These are phyloP conservation scores for Wickerhamomyces sp. DNA, from an alignment of 1,139 yeast species.

Conservation along the genomic window DNA sequence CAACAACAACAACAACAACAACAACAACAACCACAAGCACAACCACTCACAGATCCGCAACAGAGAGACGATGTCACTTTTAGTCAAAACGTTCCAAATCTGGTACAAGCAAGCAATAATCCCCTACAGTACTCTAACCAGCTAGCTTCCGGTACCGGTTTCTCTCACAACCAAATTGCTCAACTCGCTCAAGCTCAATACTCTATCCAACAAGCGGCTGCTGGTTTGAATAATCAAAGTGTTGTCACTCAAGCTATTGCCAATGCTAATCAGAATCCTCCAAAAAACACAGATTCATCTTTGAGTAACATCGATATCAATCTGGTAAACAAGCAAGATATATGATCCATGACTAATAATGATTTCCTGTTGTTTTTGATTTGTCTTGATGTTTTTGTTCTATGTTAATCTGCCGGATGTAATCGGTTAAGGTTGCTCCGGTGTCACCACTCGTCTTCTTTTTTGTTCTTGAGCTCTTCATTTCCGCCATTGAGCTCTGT, in stretches of 20 bases:
- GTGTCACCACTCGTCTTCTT: too few relatives aligned
- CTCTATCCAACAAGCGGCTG: conserved; percentile 10
- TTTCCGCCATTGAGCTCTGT: too few relatives aligned
- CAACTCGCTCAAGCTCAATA: conserved; percentile 9
- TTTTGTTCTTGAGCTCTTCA: too few relatives aligned
- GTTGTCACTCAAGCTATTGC: conserved; percentile 23
- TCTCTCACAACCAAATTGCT: conserved; percentile 2
- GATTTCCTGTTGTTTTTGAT: too few relatives aligned
- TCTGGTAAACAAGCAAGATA: conserved; percentile 22
- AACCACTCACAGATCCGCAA: conserved; percentile 3
- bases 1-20: conserved; percentile 7
- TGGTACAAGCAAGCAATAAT: conserved; percentile 19
- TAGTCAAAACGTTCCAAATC: conserved; percentile 22
- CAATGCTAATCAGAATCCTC: conserved; percentile 20
- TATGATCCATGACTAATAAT: neutral
- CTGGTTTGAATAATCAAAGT: conserved; percentile 5
- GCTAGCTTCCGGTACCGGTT: conserved; percentile 3
- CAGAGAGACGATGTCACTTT: conserved; percentile 12
- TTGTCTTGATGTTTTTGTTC: neutral
- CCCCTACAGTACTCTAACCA: conserved; percentile 15
- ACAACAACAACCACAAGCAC: conserved; percentile 3
- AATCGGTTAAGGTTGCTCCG: too few relatives aligned
- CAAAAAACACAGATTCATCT: conserved; percentile 13
- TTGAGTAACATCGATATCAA: conserved; percentile 23
- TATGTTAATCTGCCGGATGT: too few relatives aligned